Conservation (phyloP, 1,139 yeast genomes). For the Candida sp. region DNA sequence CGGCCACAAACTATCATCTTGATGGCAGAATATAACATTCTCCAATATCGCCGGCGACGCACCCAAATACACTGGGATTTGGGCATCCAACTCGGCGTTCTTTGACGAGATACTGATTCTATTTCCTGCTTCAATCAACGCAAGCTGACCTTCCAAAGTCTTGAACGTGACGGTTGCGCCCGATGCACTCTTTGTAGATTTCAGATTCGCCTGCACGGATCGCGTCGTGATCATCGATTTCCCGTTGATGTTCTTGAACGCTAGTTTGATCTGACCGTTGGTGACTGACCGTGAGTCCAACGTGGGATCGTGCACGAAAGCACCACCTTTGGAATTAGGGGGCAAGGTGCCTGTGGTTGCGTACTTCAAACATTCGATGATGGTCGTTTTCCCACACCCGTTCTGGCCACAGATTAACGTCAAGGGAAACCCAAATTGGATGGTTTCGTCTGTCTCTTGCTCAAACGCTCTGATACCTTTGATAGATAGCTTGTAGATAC, state of each 20-base stretch:
- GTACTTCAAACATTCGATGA: constrained; percentile 91
- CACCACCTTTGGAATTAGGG: constrained; percentile 96
- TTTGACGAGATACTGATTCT: constrained; percentile 80
- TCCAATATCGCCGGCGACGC: constrained; percentile 89
- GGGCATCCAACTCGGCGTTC: constrained; percentile 83
- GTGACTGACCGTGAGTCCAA: constrained; percentile 78
- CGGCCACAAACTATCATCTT: constrained; percentile 98
- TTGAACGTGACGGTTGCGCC: constrained; percentile 69
- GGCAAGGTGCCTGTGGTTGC: constrained; percentile 97
- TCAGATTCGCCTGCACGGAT: constrained; percentile 76
- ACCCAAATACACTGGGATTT: constrained; percentile 83
- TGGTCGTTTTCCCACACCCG: constrained; percentile 99
- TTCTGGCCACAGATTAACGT: constrained; percentile 96
- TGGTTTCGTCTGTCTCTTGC: constrained; percentile 79
- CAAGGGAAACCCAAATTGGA: constrained; percentile 88
- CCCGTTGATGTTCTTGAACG: constrained; percentile 77
- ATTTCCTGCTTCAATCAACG: constrained; percentile 66
- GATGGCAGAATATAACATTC: constrained; percentile 96
- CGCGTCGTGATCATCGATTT: constrained; percentile 86
- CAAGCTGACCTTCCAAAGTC: constrained; percentile 88
- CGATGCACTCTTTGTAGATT: constrained; percentile 21
- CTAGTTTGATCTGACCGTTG: constrained; percentile 88
- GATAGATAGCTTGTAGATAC: constrained; percentile 77
- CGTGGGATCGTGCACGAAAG: constrained; percentile 94
- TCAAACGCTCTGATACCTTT: constrained; percentile 94